phyloP scores from a whole-genome alignment of 805 yeast species.

The Starmerella etchellsii region DNA sequence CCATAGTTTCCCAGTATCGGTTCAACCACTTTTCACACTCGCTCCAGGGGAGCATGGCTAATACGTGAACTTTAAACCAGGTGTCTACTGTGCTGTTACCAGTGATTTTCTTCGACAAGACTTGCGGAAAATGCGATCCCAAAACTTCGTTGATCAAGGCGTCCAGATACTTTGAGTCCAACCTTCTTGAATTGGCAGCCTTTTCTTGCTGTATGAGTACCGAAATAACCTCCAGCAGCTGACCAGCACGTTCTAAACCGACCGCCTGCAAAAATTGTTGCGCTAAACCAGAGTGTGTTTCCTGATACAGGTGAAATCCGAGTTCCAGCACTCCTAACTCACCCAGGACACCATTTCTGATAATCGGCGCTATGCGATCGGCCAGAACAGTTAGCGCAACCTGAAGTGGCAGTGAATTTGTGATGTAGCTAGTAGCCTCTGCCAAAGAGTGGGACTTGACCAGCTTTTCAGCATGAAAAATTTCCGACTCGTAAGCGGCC shows the following conservation, averaged over 20 bases:
- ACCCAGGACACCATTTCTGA: slow-evolving; percentile 6
- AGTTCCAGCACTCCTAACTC: slow-evolving; percentile 14
- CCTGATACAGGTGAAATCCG: slow-evolving; percentile 8
- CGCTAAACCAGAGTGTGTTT: slow-evolving; percentile 17
- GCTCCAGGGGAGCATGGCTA: slow-evolving; percentile 7
- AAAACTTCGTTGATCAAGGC: neutral
- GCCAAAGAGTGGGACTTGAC: slow-evolving; percentile 4
- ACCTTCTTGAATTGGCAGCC: too few species aligned
- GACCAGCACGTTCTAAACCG: neutral
- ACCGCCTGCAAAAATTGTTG: slow-evolving; percentile 5
- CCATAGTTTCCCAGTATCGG: too few species aligned
- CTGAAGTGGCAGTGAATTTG: slow-evolving; percentile 15
- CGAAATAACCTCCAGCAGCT: too few species aligned
- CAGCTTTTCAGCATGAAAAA: slow-evolving; percentile 1
- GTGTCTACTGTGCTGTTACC: neutral
- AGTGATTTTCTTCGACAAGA: slow-evolving; percentile 2
- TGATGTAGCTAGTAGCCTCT: slow-evolving; percentile 8
- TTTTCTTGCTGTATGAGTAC: too few species aligned
- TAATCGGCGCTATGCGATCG: slow-evolving; percentile 11
- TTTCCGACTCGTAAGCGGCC: slow-evolving; percentile 9
- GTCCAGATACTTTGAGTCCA: neutral
- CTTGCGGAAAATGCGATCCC: slow-evolving; percentile 15
- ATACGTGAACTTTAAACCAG: slow-evolving; percentile 14
- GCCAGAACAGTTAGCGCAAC: slow-evolving; percentile 9
- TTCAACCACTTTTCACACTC: slow-evolving; percentile 5